A percentile compares a stretch with the other conserved stretches of the same genome.
Conservation (phyloP, 2,329 filamentous ascomycete species). For the Dryadomyces quercivorus region DNA sequence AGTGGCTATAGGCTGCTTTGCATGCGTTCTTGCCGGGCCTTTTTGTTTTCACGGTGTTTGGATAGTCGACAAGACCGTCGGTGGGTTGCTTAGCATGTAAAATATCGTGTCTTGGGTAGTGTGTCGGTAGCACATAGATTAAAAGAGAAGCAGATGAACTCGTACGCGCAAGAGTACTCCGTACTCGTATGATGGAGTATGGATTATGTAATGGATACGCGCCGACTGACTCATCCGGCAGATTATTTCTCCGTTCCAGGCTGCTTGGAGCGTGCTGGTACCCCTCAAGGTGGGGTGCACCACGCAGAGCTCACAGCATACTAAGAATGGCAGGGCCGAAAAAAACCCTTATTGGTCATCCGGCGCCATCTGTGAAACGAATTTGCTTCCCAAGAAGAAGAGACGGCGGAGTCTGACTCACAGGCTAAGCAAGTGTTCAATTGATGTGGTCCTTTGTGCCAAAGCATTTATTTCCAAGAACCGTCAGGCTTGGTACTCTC, state of each 20-base stretch:
- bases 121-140: not conserved
- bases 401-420: not conserved
- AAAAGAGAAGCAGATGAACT: not conserved
- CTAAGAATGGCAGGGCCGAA: not conserved
- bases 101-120: not conserved
- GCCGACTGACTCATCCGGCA: not conserved
- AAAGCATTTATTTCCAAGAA: slow-evolving; percentile 3
- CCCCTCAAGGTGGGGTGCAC: not conserved
- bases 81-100: not conserved
- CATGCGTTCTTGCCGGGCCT: not conserved
- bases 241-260: not conserved
- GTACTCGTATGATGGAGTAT: too few relatives aligned
- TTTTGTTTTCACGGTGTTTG: not conserved
- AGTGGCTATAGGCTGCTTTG: too few relatives aligned
- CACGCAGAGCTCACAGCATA: not conserved
- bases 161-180: too few relatives aligned
- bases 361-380: not conserved
- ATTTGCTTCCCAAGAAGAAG: not conserved
- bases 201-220: not conserved
- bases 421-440: not conserved
- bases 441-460: slow-evolving; percentile 10
- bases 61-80: not conserved
- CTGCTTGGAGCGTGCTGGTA: not conserved
- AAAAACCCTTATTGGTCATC: not conserved
- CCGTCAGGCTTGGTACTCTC: slow-evolving; percentile 4